Base-by-base conservation (phyloP, 2,329 filamentous ascomycete species). In the Grosmannia clavigera region DNA sequence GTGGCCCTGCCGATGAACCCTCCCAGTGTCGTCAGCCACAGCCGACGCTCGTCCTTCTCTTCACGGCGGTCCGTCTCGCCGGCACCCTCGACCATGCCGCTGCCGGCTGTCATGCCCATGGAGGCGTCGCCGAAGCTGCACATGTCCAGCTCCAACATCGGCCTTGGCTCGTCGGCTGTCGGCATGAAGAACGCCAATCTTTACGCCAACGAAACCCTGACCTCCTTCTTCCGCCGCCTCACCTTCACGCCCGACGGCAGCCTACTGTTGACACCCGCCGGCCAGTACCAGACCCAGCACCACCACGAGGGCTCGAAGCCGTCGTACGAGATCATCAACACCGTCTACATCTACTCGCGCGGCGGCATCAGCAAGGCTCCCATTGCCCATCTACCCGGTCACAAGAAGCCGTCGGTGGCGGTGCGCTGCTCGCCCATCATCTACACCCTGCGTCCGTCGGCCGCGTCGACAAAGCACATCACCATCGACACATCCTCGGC, bases 361-460 rank as follows among this genome's bases (percentile, higher is more conserved):
- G 94, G 92, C 35, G 94, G 94, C 29, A 90, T 99, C 69, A 97
- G 96, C 75, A 96, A 95, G 71, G 91, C 94, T 1, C 94, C 94
- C 2, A 88, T 97, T 61, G 91, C 92, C 7, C 94, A 97, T 73
- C 80, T 99, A 7, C 94, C 94, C 0, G 94, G 94, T 1, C 92
- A 97, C 73, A 99, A 96, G 78, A 99, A 99, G 72, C 94, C 94
- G 0, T 97, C 94, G 0, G 90, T 99, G 12, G 94, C 92, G 1
- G 90, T 99, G 62, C 90, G 90, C 69, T 99, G 94, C 70, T 99
- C 92, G 16, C 94, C 94, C 0, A 75, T 95, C 29, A 86, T 89
- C 66, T 99, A 97, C 73, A 90, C 86, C 0, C 76, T 95, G 27
- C 84, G 94, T 50, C 83, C 87, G 67, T 75, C 78, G 10, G 25